Evolutionary conservation across 768 basidiomycete genomes (phyloP).

Genomic region (Nidula microcarpa): DNA sequence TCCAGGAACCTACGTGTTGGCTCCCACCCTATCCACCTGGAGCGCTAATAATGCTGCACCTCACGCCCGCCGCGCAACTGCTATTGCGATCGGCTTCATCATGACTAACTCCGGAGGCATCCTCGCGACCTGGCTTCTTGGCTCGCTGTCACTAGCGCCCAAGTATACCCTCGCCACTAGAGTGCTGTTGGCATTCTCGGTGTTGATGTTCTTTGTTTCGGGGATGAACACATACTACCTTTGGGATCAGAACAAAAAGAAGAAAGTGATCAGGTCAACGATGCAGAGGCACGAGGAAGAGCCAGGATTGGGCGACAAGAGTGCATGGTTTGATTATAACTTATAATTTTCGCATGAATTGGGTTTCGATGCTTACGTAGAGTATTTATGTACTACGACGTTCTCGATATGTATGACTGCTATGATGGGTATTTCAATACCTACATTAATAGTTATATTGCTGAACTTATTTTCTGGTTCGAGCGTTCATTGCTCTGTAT

Average conservation of each 20-base stretch:
- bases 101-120: slow-evolving; percentile 60
- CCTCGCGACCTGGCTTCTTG: slow-evolving; percentile 58
- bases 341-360: slow-evolving; percentile 18
- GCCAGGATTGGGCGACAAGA: slow-evolving; percentile 41
- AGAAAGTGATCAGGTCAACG: slow-evolving; percentile 29
- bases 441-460: too few relatives aligned
- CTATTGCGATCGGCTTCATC: slow-evolving; percentile 54
- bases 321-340: slow-evolving; percentile 53
- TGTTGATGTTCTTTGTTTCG: slow-evolving; percentile 32
- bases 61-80: slow-evolving; percentile 38
- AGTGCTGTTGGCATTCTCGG: slow-evolving; percentile 34
- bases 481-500: too few relatives aligned
- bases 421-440: too few relatives aligned
- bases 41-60: slow-evolving; percentile 53
- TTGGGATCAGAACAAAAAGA: slow-evolving; percentile 39
- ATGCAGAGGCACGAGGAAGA: slow-evolving; percentile 30
- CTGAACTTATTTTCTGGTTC: too few relatives aligned
- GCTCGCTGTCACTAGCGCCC: slow-evolving; percentile 45
- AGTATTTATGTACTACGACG: too few relatives aligned
- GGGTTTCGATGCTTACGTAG: too few relatives aligned
- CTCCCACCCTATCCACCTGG: slow-evolving; percentile 57
- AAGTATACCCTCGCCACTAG: slow-evolving; percentile 47
- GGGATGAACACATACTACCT: slow-evolving; percentile 38
- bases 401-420: too few relatives aligned
- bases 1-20: slow-evolving; percentile 47